Conservation (phyloP, 1,139 yeast genomes). For the Geotrichum histeridarum region DNA sequence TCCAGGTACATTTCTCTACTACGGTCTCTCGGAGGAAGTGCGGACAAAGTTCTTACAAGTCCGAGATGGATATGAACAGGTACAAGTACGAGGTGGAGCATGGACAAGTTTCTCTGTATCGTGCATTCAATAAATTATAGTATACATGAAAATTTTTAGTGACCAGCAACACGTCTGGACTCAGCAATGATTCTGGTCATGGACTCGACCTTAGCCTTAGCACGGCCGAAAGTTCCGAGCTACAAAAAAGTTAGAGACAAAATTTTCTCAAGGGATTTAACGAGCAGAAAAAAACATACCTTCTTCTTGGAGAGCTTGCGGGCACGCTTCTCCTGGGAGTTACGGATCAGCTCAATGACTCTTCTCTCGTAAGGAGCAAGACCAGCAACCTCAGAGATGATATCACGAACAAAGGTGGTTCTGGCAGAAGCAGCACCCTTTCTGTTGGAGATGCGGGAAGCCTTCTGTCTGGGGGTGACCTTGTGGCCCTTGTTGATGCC, state of each 20-base stretch:
- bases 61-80: not conserved
- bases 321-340: constrained; percentile 99
- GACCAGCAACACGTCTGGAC: constrained; percentile 66
- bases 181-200: constrained; percentile 95
- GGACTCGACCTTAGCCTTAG: constrained; percentile 99
- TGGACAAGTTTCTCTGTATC: not conserved
- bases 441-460: constrained; percentile 93
- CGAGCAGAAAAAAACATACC: not conserved
- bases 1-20: not conserved
- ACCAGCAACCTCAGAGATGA: constrained; percentile 96
- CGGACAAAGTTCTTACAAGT: not conserved
- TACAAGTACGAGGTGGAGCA: not conserved
- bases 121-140: constrained; percentile 28
- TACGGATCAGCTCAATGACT: constrained; percentile 98
- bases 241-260: not conserved
- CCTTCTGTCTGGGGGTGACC: constrained; percentile 87
- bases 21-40: not conserved
- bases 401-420: constrained; percentile 89
- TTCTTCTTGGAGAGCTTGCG: constrained; percentile 99
- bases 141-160: constrained; percentile 21
- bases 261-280: not conserved
- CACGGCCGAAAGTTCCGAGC: constrained; percentile 99
- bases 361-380: constrained; percentile 99
- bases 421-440: constrained; percentile 97
- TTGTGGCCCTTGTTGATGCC: constrained; percentile 99